Percentiles rank a stretch among this genome's conserved stretches.
Evolutionary conservation across 768 basidiomycete genomes (phyloP).

Genomic region (Tricholomella constricta): DNA sequence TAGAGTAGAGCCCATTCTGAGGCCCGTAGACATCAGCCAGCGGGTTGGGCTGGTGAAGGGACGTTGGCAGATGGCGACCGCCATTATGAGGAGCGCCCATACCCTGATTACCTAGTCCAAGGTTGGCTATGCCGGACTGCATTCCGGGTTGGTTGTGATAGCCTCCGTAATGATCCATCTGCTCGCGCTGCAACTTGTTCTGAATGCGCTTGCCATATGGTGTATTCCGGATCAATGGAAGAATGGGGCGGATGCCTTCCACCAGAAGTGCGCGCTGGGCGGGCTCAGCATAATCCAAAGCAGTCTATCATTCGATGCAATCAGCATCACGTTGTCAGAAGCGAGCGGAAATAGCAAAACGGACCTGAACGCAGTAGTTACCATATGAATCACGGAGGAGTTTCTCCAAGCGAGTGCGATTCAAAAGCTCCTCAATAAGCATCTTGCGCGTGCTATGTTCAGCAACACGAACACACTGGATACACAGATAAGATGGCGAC

Average conservation of each 20-base stretch:
- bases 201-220: conserved; percentile 99
- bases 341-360: conserved; percentile 13
- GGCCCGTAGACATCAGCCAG: conserved; percentile 67
- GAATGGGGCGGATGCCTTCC: conserved; percentile 96
- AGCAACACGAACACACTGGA: conserved; percentile 85
- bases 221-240: conserved; percentile 97
- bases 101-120: conserved; percentile 59
- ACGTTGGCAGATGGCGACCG: conserved; percentile 59
- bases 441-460: conserved; percentile 94
- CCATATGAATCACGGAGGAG: conserved; percentile 94
- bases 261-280: conserved; percentile 88
- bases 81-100: conserved; percentile 43
- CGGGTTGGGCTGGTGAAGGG: conserved; percentile 51
- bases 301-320: conserved; percentile 59
- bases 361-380: conserved; percentile 91
- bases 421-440: conserved; percentile 92
- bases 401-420: conserved; percentile 93
- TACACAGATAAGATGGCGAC: conserved; percentile 2
- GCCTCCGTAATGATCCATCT: conserved; percentile 67
- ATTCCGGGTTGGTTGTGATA: conserved; percentile 64
- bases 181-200: conserved; percentile 96
- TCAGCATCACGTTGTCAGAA: conserved; percentile 2
- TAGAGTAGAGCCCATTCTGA: conserved; percentile 62
- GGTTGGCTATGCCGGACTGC: conserved; percentile 60
- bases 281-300: conserved; percentile 97